Evolutionary conservation across 331 rosid species (phyloP), one percentile per base, ranked within the genome.

Genomic region (Erythrophleum ivorense): DNA sequence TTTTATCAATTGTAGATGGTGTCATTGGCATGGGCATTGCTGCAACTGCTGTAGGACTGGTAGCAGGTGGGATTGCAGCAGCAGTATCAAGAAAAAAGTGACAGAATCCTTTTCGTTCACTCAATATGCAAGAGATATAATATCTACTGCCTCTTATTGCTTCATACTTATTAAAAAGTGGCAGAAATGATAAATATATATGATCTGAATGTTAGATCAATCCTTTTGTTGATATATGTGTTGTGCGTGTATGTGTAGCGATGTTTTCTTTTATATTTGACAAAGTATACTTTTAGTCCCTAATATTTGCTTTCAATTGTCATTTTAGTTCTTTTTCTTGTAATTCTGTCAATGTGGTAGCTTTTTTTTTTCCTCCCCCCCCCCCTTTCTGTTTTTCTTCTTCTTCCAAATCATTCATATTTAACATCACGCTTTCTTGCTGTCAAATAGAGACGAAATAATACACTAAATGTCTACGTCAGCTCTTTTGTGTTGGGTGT

Each of bases 11-110:
- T 87, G 93, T 87, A 95, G 99, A 95, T 86, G 99, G 98, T 41
- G 88, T 91, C 72, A 89, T 95, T 64, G 99, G 99, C 48, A 70
- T 91, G 1, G 99, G 99, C 85, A 88, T 93, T 71, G 87, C 97
- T 6, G 94, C 94, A 46, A 86, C 97, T 86, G 98, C 94, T 7
- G 88, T 87, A 54, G 98, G 97, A 82, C 87, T 95, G 73, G 70
- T 93, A 76, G 98, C 95, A 41, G 92, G 90, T 43, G 97, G 97
- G 73, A 85, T 91, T 52, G 93, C 94, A 9, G 94, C 94, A 13
- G 94, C 98, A 2, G 85, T 88, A 34, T 82, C 84, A 60, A 89
- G 93, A 41, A 90, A n/a, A 76, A 84, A 78, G 84, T 95, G 91
- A 93, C 41, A 50, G 36, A 76, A 54, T 57, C 38, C 72, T 82